Base-by-base conservation (phyloP, 371 early-diverging fungal species). In the Mucor ambiguus region DNA sequence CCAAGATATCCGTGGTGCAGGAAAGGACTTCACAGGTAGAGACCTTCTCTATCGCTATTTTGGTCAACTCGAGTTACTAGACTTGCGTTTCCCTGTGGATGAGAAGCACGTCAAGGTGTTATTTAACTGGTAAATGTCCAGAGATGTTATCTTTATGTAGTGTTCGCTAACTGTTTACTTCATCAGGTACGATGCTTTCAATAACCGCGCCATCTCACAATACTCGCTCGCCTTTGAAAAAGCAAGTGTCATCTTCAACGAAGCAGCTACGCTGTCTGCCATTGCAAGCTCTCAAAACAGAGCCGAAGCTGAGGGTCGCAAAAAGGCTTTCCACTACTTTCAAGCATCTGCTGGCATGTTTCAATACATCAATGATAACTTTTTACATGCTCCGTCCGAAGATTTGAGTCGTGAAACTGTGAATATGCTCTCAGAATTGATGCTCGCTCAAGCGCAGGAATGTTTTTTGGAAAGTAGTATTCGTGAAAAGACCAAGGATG, bases 361-460 rank as follows among this genome's bases (percentile, higher is more conserved):
- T 82, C 82, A 89, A 57, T 96, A 92, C 75, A 97, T 98, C 78
- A 96, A 93, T 74, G 96, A 98, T 66, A 97, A 96, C 77, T 97
- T 98, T 80, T 76, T 97, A 55, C 98, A 98, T 70, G 95, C 98
- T 16, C 98, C 98, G 0, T 93, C 95, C 3, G 84, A 89, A 16
- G 98, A 98, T 77, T 74, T 98, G 63, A 91, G 93, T 63, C 85
- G 93, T 38, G 95, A 96, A 52, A 90, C 93, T 1, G 91, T 97
- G 63, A 93, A 92, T 62, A 80, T 92, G 66, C 77, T 98, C 35
- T 84, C 84, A 16, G 88, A 93, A 29, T 76, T 96, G 38, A 95
- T 95, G 95, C 83, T 97, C 52, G 94, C 93, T 0, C 97, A 97
- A 77, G 97, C 97, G 0, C 98, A 98, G 66, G 98, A 98, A 77